These are phyloP conservation scores for Fusarium longipes DNA, from an alignment of 2,329 filamentous ascomycete species.

Conservation along the genomic window DNA sequence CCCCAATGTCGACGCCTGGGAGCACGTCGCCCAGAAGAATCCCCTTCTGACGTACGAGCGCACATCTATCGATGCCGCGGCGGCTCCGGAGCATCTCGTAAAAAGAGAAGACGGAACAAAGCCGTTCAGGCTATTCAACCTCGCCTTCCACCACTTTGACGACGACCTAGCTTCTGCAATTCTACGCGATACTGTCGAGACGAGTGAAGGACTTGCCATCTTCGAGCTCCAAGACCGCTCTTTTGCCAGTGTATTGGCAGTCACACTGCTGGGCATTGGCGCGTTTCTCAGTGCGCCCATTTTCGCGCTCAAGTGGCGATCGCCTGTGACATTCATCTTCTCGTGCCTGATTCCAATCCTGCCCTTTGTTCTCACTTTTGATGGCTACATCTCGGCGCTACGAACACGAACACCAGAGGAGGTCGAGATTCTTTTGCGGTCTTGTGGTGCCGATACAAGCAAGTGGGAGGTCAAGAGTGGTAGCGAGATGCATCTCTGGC, in stretches of 20 bases:
- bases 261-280: slow-evolving; percentile 63
- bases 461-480: slow-evolving; percentile 64
- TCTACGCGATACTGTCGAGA: slow-evolving; percentile 72
- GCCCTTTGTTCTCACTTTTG: slow-evolving; percentile 74
- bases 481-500: slow-evolving; percentile 60
- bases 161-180: slow-evolving; percentile 70
- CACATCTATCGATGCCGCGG: slow-evolving; percentile 72
- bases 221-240: slow-evolving; percentile 79
- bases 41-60: slow-evolving; percentile 69
- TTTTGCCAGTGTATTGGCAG: slow-evolving; percentile 64
- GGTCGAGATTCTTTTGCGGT: slow-evolving; percentile 68
- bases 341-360: slow-evolving; percentile 74
- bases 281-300: slow-evolving; percentile 64
- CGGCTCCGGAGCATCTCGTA: slow-evolving; percentile 65
- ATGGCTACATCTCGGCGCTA: slow-evolving; percentile 75
- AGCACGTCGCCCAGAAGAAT: slow-evolving; percentile 61
- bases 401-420: slow-evolving; percentile 75
- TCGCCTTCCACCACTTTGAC: slow-evolving; percentile 82
- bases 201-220: slow-evolving; percentile 75
- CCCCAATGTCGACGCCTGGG: slow-evolving; percentile 72
- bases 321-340: slow-evolving; percentile 69
- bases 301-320: slow-evolving; percentile 64
- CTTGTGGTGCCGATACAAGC: slow-evolving; percentile 58
- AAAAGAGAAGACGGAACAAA: slow-evolving; percentile 54
- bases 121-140: slow-evolving; percentile 77